Percentiles rank a stretch among this genome's conserved stretches.
Conservation (phyloP, 495 filamentous ascomycete species). For the Entonaema liquescens region DNA sequence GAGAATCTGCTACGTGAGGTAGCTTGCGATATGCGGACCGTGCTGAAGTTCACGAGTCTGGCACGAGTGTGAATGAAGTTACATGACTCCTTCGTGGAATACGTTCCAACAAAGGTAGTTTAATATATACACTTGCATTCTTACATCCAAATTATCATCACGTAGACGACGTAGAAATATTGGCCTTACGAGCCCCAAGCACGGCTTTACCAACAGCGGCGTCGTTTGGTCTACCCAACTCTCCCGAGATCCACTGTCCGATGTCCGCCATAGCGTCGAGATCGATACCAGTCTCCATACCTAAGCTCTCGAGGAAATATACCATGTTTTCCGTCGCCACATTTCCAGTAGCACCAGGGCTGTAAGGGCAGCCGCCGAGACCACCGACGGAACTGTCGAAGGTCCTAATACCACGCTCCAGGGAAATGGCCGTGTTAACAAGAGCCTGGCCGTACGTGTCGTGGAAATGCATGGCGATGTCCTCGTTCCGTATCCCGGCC, state of each 20-base stretch:
- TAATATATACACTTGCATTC: not conserved
- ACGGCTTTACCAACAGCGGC: slow-evolving; percentile 82
- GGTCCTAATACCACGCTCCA: slow-evolving; percentile 87
- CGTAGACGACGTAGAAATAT: slow-evolving; percentile 8
- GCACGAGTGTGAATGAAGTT: not conserved
- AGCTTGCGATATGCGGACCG: not conserved
- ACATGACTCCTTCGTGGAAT: not conserved
- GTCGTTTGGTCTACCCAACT: slow-evolving; percentile 79
- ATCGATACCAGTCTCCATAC: slow-evolving; percentile 87
- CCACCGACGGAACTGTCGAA: slow-evolving; percentile 93
- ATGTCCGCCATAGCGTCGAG: slow-evolving; percentile 82
- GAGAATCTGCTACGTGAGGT: not conserved
- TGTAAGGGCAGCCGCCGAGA: slow-evolving; percentile 92
- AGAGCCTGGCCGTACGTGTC: slow-evolving; percentile 97
- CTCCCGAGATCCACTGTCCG: slow-evolving; percentile 86
- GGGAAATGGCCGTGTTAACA: slow-evolving; percentile 84
- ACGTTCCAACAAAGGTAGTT: not conserved
- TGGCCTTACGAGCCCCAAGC: slow-evolving; percentile 61
- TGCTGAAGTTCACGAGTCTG: not conserved
- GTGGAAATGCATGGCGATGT: slow-evolving; percentile 93
- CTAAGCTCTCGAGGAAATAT: slow-evolving; percentile 86
- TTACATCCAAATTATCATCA: not conserved
- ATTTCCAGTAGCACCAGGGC: slow-evolving; percentile 93
- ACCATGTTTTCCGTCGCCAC: slow-evolving; percentile 93
- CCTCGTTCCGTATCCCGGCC: slow-evolving; percentile 79